Evolutionary conservation across 345 rosid genomes (phyloP), one percentile per base, ranked within the genome.

Genomic region (Pelargonium nanum): DNA sequence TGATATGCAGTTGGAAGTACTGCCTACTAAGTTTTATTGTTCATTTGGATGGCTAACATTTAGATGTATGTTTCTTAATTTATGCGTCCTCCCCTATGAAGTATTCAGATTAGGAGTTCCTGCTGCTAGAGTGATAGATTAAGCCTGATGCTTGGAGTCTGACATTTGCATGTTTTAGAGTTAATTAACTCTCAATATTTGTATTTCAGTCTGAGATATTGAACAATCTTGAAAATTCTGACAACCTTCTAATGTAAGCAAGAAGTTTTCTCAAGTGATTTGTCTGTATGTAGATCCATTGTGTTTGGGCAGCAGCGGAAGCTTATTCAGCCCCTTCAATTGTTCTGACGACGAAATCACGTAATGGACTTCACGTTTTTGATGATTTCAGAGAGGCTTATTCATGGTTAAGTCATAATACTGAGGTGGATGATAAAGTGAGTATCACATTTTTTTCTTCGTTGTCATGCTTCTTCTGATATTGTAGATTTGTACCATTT

Each of bases 261-360:
- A 55, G 19, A 56, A 17, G 20, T 56, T 68, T n/a, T 55, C n/a
- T 66, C 5, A 21, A 56, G 50, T 48, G 34, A 28, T 34, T 59
- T 62, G 15, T 64, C 44, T 26, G 77, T 69, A 6, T 75, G 74
- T 72, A 93, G 99, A 82, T 89, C 62, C 99, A 93, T 80, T 93
- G 90, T 70, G 97, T 93, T 66, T 93, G 99, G 99, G 99, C 99
- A 57, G 97, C 96, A 53, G 99, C 99, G 25, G 97, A 93, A 84
- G 99, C 99, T 66, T 93, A 90, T 82, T 93, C 99, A 56, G 99
- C 99, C 32, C 99, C 99, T 25, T 93, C 99, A 40, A 93, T 93
- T 50, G 99, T 93, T 24, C 76, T 93, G 72, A 93, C 97, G 58
- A 83, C 99, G 57, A 74, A 77, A 26, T 74, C 95, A 0, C 83